Evolutionary conservation across 495 filamentous ascomycete species (phyloP), one percentile per base, ranked within the genome.

Genomic region (Tetracladium marchalianum): DNA sequence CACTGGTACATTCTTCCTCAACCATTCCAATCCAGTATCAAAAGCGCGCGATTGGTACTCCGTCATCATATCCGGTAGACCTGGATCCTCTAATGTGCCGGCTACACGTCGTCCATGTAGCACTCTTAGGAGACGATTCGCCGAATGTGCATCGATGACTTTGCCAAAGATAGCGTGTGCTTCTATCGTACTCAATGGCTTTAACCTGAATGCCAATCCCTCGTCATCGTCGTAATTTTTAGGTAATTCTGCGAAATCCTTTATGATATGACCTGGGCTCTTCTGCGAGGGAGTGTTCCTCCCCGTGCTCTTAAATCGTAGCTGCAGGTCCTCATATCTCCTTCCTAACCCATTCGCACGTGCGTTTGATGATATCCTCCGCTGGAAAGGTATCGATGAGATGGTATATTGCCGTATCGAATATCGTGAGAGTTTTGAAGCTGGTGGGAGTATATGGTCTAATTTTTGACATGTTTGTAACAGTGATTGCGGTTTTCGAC

Each of bases 21-120:
- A 71, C 63, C 84, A 93, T 38, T 66, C 56, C 41, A 95, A 64
- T 0, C 72, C 88, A 35, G 56, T 64, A 17, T 71, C 62, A 13
- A 54, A 51, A 41, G 69, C 57, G 12, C 44, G 16, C 1, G 55
- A 50, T 24, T 57, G 53, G 35, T 66, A 74, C 34, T 65, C 60
- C 35, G 48, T 44, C 33, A 52, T 41, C 11, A 67, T 50, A 16
- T 16, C 44, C 50, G 13, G 61, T 56, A 19, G 55, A 19, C 31
- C 31, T 49, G 63, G 73, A 63, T 70, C 71, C 35, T 87, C 81
- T 8, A 90, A 69, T 0, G 85, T 88, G 15, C 89, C 89, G 10
- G 78, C 75, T 11, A 86, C 67, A 16, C 89, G 78, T 38, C 85
- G 77, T 19, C 76, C 77, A 56, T 95, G 86, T 1, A 93, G 64